These are phyloP conservation scores for Piedraia hortae DNA, from an alignment of 2,329 filamentous ascomycete species.

Conservation along the genomic window DNA sequence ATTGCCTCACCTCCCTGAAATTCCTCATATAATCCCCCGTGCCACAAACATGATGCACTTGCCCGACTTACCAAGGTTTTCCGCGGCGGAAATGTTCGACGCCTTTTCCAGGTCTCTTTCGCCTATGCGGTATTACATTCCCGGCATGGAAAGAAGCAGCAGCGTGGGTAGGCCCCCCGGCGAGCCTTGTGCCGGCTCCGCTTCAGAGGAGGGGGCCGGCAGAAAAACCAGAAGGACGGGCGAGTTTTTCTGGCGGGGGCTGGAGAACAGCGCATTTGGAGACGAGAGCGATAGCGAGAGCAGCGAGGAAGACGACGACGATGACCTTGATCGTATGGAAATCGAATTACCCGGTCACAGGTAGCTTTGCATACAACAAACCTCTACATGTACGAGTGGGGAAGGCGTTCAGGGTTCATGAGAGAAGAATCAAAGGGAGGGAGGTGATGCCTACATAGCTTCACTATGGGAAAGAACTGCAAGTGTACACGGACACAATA, in stretches of 20 bases:
- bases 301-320: constrained; percentile 3
- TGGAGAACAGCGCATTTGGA: constrained; percentile 1
- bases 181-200: constrained; percentile 4
- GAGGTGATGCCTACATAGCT: too few relatives aligned
- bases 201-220: constrained; percentile 1
- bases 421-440: too few relatives aligned
- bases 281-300: constrained; percentile 1
- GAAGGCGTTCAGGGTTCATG: too few relatives aligned
- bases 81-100: constrained; percentile 20
- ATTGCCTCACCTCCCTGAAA: constrained; percentile 4
- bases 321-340: too few relatives aligned
- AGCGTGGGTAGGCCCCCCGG: constrained; percentile 2
- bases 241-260: constrained; percentile 1
- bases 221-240: constrained; percentile 1
- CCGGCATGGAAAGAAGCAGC: constrained; percentile 7
- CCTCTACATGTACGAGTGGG: too few relatives aligned
- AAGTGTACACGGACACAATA: too few relatives aligned
- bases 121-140: constrained; percentile 20
- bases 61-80: constrained; percentile 16
- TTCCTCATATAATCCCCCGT: constrained; percentile 3
- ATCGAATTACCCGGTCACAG: too few relatives aligned
- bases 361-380: too few relatives aligned
- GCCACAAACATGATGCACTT: constrained; percentile 7
- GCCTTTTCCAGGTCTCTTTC: constrained; percentile 18
- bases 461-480: too few relatives aligned